Evolutionary conservation across 768 basidiomycete species (phyloP).

Genomic region (Galerina marginata): DNA sequence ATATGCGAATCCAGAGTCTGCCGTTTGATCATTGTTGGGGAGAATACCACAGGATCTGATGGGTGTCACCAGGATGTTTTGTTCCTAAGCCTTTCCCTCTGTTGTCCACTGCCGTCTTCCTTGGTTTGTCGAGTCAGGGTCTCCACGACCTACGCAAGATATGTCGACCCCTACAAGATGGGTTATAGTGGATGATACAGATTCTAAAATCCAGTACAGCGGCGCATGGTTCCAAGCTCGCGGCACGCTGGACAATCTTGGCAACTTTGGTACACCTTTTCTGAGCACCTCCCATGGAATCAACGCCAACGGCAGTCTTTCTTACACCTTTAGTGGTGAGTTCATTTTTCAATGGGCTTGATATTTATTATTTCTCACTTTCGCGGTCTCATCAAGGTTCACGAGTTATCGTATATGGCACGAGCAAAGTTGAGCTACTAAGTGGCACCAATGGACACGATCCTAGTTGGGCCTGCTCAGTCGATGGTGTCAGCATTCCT

Average conservation of each 20-base stretch:
- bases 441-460: constrained; percentile 4
- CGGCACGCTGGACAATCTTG: constrained; percentile 31
- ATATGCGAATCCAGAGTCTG: too few relatives aligned
- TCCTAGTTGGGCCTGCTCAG: constrained; percentile 21
- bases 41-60: too few relatives aligned
- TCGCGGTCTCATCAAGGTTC: constrained; percentile 11
- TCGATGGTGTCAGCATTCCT: constrained; percentile 16
- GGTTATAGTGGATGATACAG: constrained; percentile 38
- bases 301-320: constrained; percentile 25
- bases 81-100: too few relatives aligned
- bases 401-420: constrained; percentile 11
- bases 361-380: background rate
- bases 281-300: constrained; percentile 34
- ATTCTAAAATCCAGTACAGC: constrained; percentile 33
- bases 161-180: background rate
- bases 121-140: too few relatives aligned
- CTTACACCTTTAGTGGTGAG: constrained; percentile 32
- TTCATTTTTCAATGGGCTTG: background rate
- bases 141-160: too few relatives aligned
- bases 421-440: constrained; percentile 7
- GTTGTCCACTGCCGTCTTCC: too few relatives aligned
- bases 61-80: too few relatives aligned
- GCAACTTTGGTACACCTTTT: constrained; percentile 38
- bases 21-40: too few relatives aligned
- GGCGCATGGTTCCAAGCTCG: constrained; percentile 34